Conservation (phyloP, 2,329 filamentous ascomycete species). For the Lachnellula suecica region DNA sequence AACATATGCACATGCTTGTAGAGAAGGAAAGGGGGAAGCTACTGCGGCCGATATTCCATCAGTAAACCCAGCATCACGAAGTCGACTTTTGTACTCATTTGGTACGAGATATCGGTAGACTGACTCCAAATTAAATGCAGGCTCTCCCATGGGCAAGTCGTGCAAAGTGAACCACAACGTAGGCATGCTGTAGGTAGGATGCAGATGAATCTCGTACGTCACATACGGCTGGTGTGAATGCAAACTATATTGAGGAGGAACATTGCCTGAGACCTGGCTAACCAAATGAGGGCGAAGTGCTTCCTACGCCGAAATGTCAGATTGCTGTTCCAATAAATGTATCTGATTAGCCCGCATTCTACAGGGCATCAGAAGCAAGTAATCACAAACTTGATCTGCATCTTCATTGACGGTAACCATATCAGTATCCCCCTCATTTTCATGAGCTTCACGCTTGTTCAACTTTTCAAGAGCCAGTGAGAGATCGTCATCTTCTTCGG, state of each 20-base stretch:
- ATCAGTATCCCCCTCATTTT: conserved; percentile 16
- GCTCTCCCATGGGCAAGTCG: conserved; percentile 53
- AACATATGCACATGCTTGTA: neutral
- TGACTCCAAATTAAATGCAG: conserved; percentile 62
- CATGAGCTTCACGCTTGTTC: conserved; percentile 8
- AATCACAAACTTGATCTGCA: conserved; percentile 27
- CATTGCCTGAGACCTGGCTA: neutral
- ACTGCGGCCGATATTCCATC: conserved; percentile 77
- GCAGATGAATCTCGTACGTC: conserved; percentile 71
- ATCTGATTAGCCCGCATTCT: neutral
- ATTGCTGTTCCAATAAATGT: neutral
- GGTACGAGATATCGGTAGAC: conserved; percentile 73
- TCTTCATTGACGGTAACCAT: conserved; percentile 29
- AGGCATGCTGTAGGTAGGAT: conserved; percentile 72
- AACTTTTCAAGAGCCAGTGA: conserved; percentile 25
- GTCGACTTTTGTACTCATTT: conserved; percentile 57
- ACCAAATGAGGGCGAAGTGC: conserved; percentile 15
- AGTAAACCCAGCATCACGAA: conserved; percentile 62
- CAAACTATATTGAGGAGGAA: conserved; percentile 22
- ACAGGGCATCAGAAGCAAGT: neutral
- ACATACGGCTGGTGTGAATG: conserved; percentile 41
- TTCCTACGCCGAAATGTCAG: conserved; percentile 20
- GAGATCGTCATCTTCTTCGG: conserved; percentile 29
- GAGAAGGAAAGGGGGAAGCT: conserved; percentile 41
- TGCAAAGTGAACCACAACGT: conserved; percentile 74